Percentiles rank a stretch among this genome's conserved stretches.
phyloP scores from a whole-genome alignment of 1,139 yeast species.

The Lodderomyces beijingensis region DNA sequence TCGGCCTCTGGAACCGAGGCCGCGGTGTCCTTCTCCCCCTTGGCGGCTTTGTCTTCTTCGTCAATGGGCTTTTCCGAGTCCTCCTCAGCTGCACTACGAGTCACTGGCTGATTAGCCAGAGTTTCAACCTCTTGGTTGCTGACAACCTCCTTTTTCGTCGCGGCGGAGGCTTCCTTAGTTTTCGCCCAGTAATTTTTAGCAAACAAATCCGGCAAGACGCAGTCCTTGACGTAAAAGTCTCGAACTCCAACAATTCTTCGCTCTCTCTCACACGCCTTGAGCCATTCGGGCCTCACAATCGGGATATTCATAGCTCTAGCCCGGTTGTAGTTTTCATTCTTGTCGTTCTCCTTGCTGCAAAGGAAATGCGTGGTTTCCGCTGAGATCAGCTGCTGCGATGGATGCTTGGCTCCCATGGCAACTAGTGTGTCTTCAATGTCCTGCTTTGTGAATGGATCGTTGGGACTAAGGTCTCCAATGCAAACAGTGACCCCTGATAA shows the following conservation, averaged over 20 bases:
- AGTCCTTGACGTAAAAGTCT: slow-evolving; percentile 63
- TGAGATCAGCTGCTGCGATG: slow-evolving; percentile 65
- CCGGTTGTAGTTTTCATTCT: slow-evolving; percentile 60
- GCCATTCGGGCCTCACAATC: slow-evolving; percentile 94
- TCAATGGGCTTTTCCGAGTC: too few relatives aligned
- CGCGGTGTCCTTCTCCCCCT: slow-evolving; percentile 1
- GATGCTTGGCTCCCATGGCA: slow-evolving; percentile 70
- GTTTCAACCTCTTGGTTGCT: too few relatives aligned
- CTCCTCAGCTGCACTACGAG: slow-evolving; percentile 1
- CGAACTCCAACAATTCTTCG: slow-evolving; percentile 90
- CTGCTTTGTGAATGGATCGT: slow-evolving; percentile 51
- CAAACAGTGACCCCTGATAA: slow-evolving; percentile 90
- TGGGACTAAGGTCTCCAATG: slow-evolving; percentile 69
- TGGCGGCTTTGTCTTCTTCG: too few relatives aligned
- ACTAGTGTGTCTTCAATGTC: slow-evolving; percentile 64
- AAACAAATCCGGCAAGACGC: slow-evolving; percentile 45
- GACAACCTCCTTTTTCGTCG: too few relatives aligned
- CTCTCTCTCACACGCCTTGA: slow-evolving; percentile 88
- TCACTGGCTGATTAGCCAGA: too few relatives aligned
- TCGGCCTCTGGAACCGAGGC: too few relatives aligned
- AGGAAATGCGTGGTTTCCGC: slow-evolving; percentile 94
- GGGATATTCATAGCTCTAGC: slow-evolving; percentile 91
- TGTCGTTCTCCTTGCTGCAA: slow-evolving; percentile 62
- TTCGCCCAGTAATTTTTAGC: slow-evolving; percentile 41
- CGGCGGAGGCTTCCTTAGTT: neutral